phyloP scores from a whole-genome alignment of 768 basidiomycete species.

The Postia placenta region DNA sequence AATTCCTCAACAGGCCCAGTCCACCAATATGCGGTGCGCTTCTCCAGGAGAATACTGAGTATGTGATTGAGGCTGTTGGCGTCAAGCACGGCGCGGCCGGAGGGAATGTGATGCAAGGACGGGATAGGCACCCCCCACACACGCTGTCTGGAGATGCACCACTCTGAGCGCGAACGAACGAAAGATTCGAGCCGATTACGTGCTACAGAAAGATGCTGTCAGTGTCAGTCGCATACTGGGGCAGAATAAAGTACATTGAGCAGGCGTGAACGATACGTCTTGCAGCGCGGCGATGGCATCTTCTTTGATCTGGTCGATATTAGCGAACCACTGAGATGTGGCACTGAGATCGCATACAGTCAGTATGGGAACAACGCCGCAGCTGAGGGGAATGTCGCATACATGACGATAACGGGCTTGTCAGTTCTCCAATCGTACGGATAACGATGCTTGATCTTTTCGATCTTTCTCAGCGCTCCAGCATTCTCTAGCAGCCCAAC shows the following conservation, averaged over 20 bases:
- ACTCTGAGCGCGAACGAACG: conserved; percentile 85
- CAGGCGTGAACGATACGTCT: conserved; percentile 70
- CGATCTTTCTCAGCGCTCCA: conserved; percentile 55
- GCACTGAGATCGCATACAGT: conserved; percentile 60
- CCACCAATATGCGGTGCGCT: conserved; percentile 91
- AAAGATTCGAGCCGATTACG: conserved; percentile 86
- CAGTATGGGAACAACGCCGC: neutral
- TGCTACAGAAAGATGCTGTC: conserved; percentile 37
- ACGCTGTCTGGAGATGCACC: conserved; percentile 98
- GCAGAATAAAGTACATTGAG: conserved; percentile 48
- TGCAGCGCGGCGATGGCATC: conserved; percentile 64
- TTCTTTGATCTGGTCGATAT: conserved; percentile 78
- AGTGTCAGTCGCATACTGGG: neutral
- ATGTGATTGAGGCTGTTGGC: conserved; percentile 66
- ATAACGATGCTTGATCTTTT: conserved; percentile 79
- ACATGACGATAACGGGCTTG: conserved; percentile 88
- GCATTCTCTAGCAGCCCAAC: conserved; percentile 53
- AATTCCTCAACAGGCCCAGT: conserved; percentile 79
- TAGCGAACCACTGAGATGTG: conserved; percentile 97
- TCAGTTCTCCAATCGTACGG: conserved; percentile 98
- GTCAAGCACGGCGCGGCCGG: conserved; percentile 61
- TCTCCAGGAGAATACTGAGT: conserved; percentile 60
- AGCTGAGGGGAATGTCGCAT: conserved; percentile 19
- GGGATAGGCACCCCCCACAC: conserved; percentile 98
- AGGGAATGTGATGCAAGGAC: conserved; percentile 62